A percentile compares a stretch with the other conserved stretches of the same genome.
phyloP scores from a whole-genome alignment of 768 basidiomycete species.

The Collybia mongolica region DNA sequence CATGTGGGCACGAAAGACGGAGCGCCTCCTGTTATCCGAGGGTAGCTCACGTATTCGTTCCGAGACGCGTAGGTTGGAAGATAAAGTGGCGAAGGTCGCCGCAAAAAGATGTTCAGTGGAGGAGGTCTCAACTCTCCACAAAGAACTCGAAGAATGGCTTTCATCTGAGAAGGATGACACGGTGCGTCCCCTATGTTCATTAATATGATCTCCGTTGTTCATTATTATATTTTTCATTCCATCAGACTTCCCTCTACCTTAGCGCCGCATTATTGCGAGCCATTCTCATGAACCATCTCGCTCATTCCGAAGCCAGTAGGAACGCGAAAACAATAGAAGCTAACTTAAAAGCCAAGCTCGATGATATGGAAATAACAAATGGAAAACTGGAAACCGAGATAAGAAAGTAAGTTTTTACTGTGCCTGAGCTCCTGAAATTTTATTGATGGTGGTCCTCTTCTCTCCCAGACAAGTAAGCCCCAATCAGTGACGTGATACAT shows the following conservation, averaged over 20 bases:
- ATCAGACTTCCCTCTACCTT: conserved; percentile 57
- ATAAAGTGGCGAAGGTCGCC: conserved; percentile 76
- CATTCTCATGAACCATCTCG: conserved; percentile 79
- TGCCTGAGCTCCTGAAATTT: conserved; percentile 12
- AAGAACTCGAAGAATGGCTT: conserved; percentile 79
- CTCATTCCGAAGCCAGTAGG: conserved; percentile 77
- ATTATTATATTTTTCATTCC: conserved; percentile 6
- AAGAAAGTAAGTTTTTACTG: conserved; percentile 56
- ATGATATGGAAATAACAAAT: conserved; percentile 58
- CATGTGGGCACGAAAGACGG: conserved; percentile 44
- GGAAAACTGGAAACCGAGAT: conserved; percentile 68
- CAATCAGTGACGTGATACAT: conserved; percentile 4
- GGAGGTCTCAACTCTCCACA: conserved; percentile 75
- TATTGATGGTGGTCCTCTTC: conserved; percentile 15
- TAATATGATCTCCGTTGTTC: background rate
- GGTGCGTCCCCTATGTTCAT: conserved; percentile 42
- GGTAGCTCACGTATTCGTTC: conserved; percentile 40
- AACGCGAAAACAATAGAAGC: conserved; percentile 61
- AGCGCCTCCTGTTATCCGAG: conserved; percentile 46
- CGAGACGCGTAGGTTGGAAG: conserved; percentile 70
- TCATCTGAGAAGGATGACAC: conserved; percentile 64
- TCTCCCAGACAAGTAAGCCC: conserved; percentile 59
- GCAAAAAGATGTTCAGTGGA: conserved; percentile 87
- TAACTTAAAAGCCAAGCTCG: conserved; percentile 61
- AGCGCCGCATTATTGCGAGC: conserved; percentile 79